Percentiles rank a stretch among this genome's conserved stretches.
Conservation (phyloP, 106 monocot genomes). For the Apostasia shenzhenica region DNA sequence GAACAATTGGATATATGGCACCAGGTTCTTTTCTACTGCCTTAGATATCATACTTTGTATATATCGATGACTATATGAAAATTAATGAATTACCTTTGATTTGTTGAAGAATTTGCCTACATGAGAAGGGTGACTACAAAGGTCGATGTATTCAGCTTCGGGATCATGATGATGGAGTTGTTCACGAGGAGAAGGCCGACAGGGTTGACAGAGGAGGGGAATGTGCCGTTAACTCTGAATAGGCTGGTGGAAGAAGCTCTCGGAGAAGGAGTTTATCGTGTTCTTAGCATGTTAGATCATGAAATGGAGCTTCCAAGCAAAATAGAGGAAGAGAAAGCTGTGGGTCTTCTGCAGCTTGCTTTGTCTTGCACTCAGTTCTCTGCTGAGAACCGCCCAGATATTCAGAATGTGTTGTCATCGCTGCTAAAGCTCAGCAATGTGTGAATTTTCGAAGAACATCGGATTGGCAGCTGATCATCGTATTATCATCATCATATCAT, state of each 20-base stretch:
- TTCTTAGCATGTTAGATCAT: conserved; percentile 34
- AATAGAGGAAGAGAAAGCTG: conserved; percentile 34
- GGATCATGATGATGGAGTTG: conserved; percentile 69
- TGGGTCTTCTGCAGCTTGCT: conserved; percentile 42
- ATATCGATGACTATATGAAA: not conserved
- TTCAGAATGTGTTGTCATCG: conserved; percentile 41
- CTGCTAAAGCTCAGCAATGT: conserved; percentile 3
- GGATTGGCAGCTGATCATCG: not conserved
- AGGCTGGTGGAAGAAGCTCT: conserved; percentile 54
- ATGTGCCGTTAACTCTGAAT: conserved; percentile 31
- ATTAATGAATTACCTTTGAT: not conserved
- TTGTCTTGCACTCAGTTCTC: conserved; percentile 42
- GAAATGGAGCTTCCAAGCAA: conserved; percentile 27
- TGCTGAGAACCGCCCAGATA: conserved; percentile 65
- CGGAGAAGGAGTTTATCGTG: conserved; percentile 21
- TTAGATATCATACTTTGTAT: not conserved
- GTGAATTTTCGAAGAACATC: not conserved
- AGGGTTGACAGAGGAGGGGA: conserved; percentile 24
- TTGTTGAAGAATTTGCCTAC: conserved; percentile 67
- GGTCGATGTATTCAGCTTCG: conserved; percentile 86
- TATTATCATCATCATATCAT: not conserved
- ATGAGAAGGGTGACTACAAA: conserved; percentile 75
- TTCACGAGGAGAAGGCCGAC: conserved; percentile 75
- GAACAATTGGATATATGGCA: conserved; percentile 94
- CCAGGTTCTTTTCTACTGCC: conserved; percentile 38